A percentile compares a stretch with the other conserved stretches of the same genome.
Conservation (phyloP, 2,329 filamentous ascomycete genomes). For the Colletotrichum sp. region DNA sequence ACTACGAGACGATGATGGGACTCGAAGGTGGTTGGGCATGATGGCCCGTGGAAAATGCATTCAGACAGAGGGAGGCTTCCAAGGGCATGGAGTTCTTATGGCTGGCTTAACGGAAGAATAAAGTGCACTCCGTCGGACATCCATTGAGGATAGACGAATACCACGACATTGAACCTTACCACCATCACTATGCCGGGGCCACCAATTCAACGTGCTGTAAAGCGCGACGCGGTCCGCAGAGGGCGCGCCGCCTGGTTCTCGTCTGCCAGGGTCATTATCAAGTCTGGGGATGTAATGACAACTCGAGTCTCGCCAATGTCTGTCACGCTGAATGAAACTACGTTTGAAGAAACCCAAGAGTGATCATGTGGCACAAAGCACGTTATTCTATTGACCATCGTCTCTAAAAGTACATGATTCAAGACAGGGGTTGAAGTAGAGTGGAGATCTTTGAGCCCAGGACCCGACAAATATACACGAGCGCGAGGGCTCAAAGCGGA, state of each 20-base stretch:
- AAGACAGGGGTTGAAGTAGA: slow-evolving; percentile 45
- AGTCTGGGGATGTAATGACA: slow-evolving; percentile 13
- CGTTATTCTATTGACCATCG: slow-evolving; percentile 24
- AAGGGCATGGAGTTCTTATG: slow-evolving; percentile 44
- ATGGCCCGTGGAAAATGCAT: slow-evolving; percentile 41
- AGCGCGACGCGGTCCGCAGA: background rate
- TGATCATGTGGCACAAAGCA: slow-evolving; percentile 6
- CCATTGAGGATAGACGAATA: slow-evolving; percentile 49
- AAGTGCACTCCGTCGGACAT: slow-evolving; percentile 45
- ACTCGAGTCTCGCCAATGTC: background rate
- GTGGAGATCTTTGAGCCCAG: slow-evolving; percentile 43
- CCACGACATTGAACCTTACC: slow-evolving; percentile 40
- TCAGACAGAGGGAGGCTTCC: slow-evolving; percentile 48
- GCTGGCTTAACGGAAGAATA: slow-evolving; percentile 47
- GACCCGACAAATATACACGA: slow-evolving; percentile 42
- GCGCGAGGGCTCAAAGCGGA: slow-evolving; percentile 24
- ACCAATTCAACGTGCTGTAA: background rate
- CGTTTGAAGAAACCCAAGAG: background rate
- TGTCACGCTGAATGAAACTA: background rate
- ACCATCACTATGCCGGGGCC: background rate
- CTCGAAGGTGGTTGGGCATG: slow-evolving; percentile 20
- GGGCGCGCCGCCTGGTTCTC: background rate
- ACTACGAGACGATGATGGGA: slow-evolving; percentile 18
- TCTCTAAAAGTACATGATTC: slow-evolving; percentile 38
- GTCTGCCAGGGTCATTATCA: background rate